Evolutionary conservation across 257 asterid species (phyloP).

Genomic region (Leonotis leonurus): DNA sequence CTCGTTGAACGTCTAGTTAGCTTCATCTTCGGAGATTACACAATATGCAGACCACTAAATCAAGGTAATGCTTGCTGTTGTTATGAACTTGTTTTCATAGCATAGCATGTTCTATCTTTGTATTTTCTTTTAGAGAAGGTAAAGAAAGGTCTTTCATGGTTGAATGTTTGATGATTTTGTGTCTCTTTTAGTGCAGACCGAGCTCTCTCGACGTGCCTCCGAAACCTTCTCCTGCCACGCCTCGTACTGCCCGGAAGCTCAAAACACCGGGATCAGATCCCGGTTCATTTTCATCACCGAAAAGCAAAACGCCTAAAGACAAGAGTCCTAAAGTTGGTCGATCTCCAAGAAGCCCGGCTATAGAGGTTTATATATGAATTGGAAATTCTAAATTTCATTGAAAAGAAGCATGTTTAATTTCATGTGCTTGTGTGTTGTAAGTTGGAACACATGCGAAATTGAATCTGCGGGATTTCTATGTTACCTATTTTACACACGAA

Average conservation of each 20-base stretch:
- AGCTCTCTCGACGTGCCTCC: constrained; percentile 52
- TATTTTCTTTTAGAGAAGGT: not conserved
- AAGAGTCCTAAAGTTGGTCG: constrained; percentile 60
- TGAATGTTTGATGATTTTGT: constrained; percentile 1
- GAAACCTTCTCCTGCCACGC: constrained; percentile 39
- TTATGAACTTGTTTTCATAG: not conserved
- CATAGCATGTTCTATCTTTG: not conserved
- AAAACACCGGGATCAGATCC: constrained; percentile 35
- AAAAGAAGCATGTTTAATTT: not conserved
- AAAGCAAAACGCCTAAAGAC: constrained; percentile 48
- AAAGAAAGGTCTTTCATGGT: not conserved
- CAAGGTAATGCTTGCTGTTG: too few relatives aligned
- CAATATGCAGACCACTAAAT: constrained; percentile 78
- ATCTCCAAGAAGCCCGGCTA: constrained; percentile 59
- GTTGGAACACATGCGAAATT: too few relatives aligned
- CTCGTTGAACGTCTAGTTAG: constrained; percentile 25
- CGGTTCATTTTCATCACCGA: constrained; percentile 48
- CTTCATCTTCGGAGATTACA: constrained; percentile 21
- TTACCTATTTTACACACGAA: too few relatives aligned
- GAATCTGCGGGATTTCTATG: too few relatives aligned
- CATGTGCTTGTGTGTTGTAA: not conserved
- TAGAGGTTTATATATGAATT: constrained; percentile 39
- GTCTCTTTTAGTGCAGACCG: constrained; percentile 31
- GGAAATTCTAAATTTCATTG: not conserved
- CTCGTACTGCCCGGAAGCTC: constrained; percentile 47